These are phyloP conservation scores for Aspergillus tamarii DNA, from an alignment of 2,329 filamentous ascomycete genomes.

Conservation along the genomic window DNA sequence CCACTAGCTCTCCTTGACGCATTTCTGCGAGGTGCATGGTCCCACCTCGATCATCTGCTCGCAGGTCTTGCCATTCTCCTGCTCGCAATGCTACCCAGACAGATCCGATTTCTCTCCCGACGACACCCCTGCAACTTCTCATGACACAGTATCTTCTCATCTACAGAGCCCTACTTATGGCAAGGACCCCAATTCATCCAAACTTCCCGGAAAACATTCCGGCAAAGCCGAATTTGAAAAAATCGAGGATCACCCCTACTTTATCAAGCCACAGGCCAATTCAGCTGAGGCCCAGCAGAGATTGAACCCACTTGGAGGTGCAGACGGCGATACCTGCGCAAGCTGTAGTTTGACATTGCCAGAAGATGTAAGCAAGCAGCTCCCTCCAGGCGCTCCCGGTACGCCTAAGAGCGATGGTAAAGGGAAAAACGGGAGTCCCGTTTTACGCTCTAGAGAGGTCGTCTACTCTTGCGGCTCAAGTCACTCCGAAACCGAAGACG, in stretches of 20 bases:
- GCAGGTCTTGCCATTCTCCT: slow-evolving; percentile 59
- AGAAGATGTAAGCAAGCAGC: slow-evolving; percentile 56
- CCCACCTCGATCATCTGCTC: slow-evolving; percentile 65
- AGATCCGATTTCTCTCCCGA: slow-evolving; percentile 44
- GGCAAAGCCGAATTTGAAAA: slow-evolving; percentile 31
- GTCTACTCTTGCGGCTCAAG: slow-evolving; percentile 54
- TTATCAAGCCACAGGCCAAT: slow-evolving; percentile 43
- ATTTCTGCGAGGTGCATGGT: slow-evolving; percentile 66
- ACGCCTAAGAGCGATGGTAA: slow-evolving; percentile 54
- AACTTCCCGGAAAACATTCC: slow-evolving; percentile 16
- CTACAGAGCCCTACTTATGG: slow-evolving; percentile 21
- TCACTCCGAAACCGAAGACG: slow-evolving; percentile 42
- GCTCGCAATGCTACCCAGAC: slow-evolving; percentile 54
- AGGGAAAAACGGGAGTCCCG: slow-evolving; percentile 56
- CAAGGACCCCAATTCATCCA: slow-evolving; percentile 22
- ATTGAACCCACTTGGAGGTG: slow-evolving; percentile 44
- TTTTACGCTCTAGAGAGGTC: slow-evolving; percentile 58
- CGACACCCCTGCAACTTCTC: slow-evolving; percentile 42
- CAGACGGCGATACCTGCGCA: slow-evolving; percentile 58
- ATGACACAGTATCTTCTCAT: slow-evolving; percentile 33
- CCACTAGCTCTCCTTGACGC: slow-evolving; percentile 61
- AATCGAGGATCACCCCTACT: slow-evolving; percentile 57
- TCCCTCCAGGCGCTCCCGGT: slow-evolving; percentile 57
- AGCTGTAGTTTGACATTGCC: slow-evolving; percentile 61
- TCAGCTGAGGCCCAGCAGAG: slow-evolving; percentile 49